A percentile compares a stretch with the other conserved stretches of the same genome.
These are phyloP conservation scores for Fusarium palustre DNA, from an alignment of 2,329 filamentous ascomycete genomes.

Conservation along the genomic window DNA sequence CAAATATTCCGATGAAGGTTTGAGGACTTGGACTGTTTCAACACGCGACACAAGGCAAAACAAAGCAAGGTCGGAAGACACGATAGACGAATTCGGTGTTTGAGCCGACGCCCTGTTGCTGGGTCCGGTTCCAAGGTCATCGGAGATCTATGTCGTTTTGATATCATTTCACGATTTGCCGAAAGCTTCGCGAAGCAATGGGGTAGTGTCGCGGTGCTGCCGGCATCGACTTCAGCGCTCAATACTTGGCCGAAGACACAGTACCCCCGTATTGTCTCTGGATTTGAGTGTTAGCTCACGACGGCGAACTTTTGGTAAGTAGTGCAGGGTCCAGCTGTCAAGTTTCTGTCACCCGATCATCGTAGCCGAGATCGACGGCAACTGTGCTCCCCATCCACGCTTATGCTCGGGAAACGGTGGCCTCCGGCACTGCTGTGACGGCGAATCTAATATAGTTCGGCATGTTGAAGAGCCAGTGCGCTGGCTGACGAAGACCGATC, in stretches of 20 bases:
- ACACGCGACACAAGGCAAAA: conserved; percentile 17
- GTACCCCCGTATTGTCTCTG: background rate
- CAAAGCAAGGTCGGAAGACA: conserved; percentile 20
- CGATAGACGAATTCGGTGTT: background rate
- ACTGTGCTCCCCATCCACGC: conserved; percentile 8
- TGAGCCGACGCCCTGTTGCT: conserved; percentile 10
- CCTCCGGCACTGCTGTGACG: background rate
- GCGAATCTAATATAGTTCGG: background rate
- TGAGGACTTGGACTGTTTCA: background rate
- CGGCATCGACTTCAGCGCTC: background rate
- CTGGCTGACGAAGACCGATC: background rate
- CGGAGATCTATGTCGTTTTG: background rate
- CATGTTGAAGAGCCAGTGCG: background rate
- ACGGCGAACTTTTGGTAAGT: conserved; percentile 1
- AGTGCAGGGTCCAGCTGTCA: conserved; percentile 2
- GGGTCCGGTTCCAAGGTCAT: background rate
- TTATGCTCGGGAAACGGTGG: conserved; percentile 9
- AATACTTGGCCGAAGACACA: background rate
- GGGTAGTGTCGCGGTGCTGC: background rate
- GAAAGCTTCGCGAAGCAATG: background rate
- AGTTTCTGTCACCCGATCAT: conserved; percentile 14
- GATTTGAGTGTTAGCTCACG: background rate
- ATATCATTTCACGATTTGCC: background rate
- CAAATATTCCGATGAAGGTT: conserved; percentile 28
- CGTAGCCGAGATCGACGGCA: conserved; percentile 38